phyloP scores from a whole-genome alignment of 2,329 filamentous ascomycete species.

The Conoideocrella luteorostrata region DNA sequence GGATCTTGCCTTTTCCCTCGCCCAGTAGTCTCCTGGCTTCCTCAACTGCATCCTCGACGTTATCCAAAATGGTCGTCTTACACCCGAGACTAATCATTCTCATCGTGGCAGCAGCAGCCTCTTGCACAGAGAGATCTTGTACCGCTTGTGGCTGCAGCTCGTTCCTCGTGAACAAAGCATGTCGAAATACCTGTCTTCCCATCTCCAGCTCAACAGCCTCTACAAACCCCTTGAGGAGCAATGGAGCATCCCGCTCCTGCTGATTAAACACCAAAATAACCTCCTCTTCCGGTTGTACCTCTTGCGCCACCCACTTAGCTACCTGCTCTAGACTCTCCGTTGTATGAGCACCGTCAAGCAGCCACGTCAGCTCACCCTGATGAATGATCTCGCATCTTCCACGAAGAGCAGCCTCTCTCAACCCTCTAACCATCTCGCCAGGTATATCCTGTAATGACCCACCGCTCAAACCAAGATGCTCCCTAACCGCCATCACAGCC shows the following conservation, averaged over 20 bases:
- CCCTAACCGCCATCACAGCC: conserved; percentile 47
- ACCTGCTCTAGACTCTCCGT: conserved; percentile 73
- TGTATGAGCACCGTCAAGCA: conserved; percentile 84
- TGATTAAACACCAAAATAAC: conserved; percentile 82
- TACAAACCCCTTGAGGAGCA: conserved; percentile 59
- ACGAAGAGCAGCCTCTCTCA: conserved; percentile 61
- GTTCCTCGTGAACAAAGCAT: conserved; percentile 79
- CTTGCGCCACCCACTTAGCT: conserved; percentile 66
- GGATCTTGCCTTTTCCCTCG: conserved; percentile 37
- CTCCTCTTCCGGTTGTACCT: conserved; percentile 25
- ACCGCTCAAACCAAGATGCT: conserved; percentile 41
- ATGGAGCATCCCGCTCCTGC: conserved; percentile 70
- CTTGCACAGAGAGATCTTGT: conserved; percentile 54
- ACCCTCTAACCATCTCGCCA: conserved; percentile 51
- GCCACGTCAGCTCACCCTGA: conserved; percentile 56
- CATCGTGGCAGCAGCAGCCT: conserved; percentile 58
- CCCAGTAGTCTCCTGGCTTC: conserved; percentile 40
- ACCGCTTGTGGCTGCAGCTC: conserved; percentile 25
- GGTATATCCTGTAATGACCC: conserved; percentile 20
- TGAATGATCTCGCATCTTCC: conserved; percentile 70
- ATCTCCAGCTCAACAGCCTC: conserved; percentile 39
- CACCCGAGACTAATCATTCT: conserved; percentile 41
- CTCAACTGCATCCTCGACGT: conserved; percentile 63
- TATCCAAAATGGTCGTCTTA: conserved; percentile 50
- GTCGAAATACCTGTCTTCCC: conserved; percentile 49